Evolutionary conservation across 306 rosid species (phyloP).

Genomic region (Acmispon strigosus): DNA sequence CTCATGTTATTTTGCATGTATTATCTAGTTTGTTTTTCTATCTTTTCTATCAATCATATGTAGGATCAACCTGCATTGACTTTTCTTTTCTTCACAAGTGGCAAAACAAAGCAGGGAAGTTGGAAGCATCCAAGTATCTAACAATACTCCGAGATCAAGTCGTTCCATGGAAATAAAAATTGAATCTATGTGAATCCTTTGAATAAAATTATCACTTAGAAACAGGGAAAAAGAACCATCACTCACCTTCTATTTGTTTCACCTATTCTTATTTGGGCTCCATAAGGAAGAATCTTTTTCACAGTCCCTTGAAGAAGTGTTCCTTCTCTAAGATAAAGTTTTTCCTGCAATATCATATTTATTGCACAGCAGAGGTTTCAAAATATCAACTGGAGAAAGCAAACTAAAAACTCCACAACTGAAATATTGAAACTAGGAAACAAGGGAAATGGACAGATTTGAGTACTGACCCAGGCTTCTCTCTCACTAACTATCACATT

Average conservation of each 20-base stretch:
- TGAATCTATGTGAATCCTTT: not conserved
- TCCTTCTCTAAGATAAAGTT: conserved; percentile 65
- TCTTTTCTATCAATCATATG: too few relatives aligned
- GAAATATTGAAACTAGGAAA: not conserved
- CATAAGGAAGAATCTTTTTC: conserved; percentile 67
- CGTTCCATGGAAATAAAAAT: not conserved
- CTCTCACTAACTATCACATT: conserved; percentile 72
- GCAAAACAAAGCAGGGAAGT: too few relatives aligned
- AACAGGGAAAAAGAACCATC: not conserved
- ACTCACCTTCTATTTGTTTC: conserved; percentile 67
- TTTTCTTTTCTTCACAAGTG: too few relatives aligned
- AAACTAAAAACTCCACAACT: not conserved
- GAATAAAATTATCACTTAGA: not conserved
- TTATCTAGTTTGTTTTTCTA: too few relatives aligned
- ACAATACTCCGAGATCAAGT: not conserved
- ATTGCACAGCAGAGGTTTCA: conserved; percentile 3
- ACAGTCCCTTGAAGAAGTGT: conserved; percentile 80
- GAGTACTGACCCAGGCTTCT: conserved; percentile 84
- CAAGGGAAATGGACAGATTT: not conserved
- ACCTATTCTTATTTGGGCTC: conserved; percentile 79
- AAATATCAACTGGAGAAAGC: not conserved
- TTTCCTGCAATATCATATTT: conserved; percentile 48
- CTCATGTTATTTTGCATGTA: too few relatives aligned
- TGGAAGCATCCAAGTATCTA: too few relatives aligned
- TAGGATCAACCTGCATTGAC: too few relatives aligned